Base-by-base conservation (phyloP, 2,329 filamentous ascomycete genomes). In the Rosellinia necatrix region DNA sequence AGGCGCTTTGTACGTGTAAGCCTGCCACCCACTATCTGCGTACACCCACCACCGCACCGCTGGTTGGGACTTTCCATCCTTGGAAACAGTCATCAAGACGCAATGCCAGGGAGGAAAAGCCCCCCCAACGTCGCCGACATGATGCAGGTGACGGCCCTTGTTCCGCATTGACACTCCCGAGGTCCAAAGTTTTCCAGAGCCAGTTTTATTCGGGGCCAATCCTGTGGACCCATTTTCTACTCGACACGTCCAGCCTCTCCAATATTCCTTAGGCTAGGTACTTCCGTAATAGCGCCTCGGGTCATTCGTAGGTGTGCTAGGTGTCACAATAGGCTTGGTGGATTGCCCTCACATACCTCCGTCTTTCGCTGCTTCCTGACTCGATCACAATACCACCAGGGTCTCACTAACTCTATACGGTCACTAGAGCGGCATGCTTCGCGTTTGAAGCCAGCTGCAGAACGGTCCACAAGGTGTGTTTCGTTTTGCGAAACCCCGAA, bases 91-190 rank as follows among this genome's bases (percentile, higher is more conserved):
- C 56, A 58, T 50, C 50, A 50, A 27, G 41, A 37, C 43, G 29
- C 32, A 43, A 47, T 30, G 32, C 25, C 27, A 44, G 49, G 49
- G 30, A 37, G 27, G n/a, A n/a, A 32, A 34, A 10, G 6, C 24
- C 17, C 38, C 27, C 43, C 43, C 21, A 54, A 21, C 41, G 38
- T 50, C 17, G 42, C 51, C 46, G 48, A 50, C 52, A 32, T 51
- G 48, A 59, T 59, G 52, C 47, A 51, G 56, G 52, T 52, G 56
- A 59, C 56, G 15, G 19, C 41, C 46, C 56, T 50, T 47, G 56
- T 56, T 52, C 56, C 52, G 53, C 52, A 52, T 59, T 49, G 42
- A 56, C 56, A 51, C 42, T 52, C 49, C 49, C 53, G 43, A 59
- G 51, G 24, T 15, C 40, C 37, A n/a, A n/a, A n/a, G n/a, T n/a